Evolutionary conservation across 208 protist genomes (phyloP).

Genomic region (Vickermania ingenoplastis): DNA sequence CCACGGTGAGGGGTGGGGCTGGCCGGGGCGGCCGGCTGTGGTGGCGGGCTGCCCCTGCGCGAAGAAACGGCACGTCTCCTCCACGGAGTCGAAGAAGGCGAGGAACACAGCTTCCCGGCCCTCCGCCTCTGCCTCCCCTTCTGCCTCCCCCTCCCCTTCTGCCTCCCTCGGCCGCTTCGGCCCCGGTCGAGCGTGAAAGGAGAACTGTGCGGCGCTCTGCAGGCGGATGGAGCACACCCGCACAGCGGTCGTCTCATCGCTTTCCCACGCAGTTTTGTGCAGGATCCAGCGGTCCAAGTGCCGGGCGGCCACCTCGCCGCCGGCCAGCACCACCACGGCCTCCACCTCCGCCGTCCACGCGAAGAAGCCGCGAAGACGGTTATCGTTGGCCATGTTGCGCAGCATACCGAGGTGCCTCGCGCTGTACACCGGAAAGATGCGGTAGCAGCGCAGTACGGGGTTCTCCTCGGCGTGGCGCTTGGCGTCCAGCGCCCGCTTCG

Average conservation of each 20-base stretch:
- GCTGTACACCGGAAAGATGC: slow-evolving; percentile 52
- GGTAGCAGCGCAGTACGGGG: slow-evolving; percentile 58
- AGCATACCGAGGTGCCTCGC: slow-evolving; percentile 54
- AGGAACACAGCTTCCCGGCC: slow-evolving; percentile 61
- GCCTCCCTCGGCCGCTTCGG: too few relatives aligned
- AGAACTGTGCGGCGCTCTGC: slow-evolving; percentile 40
- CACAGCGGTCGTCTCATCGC: slow-evolving; percentile 36
- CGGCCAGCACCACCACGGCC: slow-evolving; percentile 54
- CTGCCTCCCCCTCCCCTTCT: slow-evolving; percentile 1
- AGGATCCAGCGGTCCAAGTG: slow-evolving; percentile 74
- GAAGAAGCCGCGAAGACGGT: slow-evolving; percentile 60
- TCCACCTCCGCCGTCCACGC: slow-evolving; percentile 52
- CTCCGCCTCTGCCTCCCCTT: slow-evolving; percentile 2
- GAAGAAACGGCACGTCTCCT: slow-evolving; percentile 56
- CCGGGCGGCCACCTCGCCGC: slow-evolving; percentile 57
- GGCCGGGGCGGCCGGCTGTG: slow-evolving; percentile 34
- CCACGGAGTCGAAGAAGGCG: slow-evolving; percentile 48
- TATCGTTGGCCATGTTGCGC: slow-evolving; percentile 73
- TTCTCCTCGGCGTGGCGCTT: slow-evolving; percentile 43
- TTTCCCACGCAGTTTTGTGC: slow-evolving; percentile 68
- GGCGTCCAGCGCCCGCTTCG: slow-evolving; percentile 44
- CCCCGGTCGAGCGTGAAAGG: slow-evolving; percentile 24
- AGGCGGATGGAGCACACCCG: slow-evolving; percentile 49
- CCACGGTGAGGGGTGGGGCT: slow-evolving; percentile 48
- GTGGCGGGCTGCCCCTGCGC: slow-evolving; percentile 37